Evolutionary conservation across 495 filamentous ascomycete genomes (phyloP).

Genomic region (Penicillium maclennaniae): DNA sequence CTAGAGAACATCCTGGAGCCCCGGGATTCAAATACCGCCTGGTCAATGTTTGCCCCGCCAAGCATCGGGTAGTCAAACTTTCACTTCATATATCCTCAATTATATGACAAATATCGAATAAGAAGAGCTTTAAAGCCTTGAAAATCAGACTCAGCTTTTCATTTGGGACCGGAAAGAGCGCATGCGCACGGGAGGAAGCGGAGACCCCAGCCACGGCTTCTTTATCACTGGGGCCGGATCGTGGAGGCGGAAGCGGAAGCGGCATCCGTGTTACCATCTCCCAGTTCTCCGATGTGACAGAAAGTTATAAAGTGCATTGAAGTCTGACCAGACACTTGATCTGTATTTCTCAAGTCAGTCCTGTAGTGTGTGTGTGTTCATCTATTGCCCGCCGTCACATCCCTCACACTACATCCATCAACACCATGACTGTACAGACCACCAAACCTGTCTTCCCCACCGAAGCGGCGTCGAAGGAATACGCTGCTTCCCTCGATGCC

Average conservation of each 20-base stretch:
- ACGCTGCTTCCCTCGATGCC: slow-evolving; percentile 62
- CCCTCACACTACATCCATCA: background rate
- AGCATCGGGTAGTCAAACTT: background rate
- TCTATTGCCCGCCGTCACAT: background rate
- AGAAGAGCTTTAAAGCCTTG: too few species aligned
- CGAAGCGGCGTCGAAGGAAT: slow-evolving; percentile 42
- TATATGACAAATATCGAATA: background rate
- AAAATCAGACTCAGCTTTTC: too few species aligned
- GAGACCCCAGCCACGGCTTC: slow-evolving; percentile 2
- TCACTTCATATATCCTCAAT: background rate
- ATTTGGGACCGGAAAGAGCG: too few species aligned
- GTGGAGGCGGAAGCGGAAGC: slow-evolving; percentile 25
- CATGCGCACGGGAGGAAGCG: background rate
- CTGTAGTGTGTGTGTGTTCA: background rate
- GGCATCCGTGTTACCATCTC: slow-evolving; percentile 14
- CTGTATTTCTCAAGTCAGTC: slow-evolving; percentile 1
- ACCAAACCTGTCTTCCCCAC: slow-evolving; percentile 34
- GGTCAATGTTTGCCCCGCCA: background rate
- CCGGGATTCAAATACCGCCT: background rate
- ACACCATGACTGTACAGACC: slow-evolving; percentile 13
- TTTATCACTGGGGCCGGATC: slow-evolving; percentile 18
- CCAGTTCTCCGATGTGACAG: slow-evolving; percentile 6
- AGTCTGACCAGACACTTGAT: background rate
- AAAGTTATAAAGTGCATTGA: slow-evolving; percentile 12
- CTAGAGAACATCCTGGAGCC: background rate